A percentile compares a stretch with the other conserved stretches of the same genome.
Evolutionary conservation across 2,329 filamentous ascomycete species (phyloP).

Genomic region (Epichloe aotearoae): DNA sequence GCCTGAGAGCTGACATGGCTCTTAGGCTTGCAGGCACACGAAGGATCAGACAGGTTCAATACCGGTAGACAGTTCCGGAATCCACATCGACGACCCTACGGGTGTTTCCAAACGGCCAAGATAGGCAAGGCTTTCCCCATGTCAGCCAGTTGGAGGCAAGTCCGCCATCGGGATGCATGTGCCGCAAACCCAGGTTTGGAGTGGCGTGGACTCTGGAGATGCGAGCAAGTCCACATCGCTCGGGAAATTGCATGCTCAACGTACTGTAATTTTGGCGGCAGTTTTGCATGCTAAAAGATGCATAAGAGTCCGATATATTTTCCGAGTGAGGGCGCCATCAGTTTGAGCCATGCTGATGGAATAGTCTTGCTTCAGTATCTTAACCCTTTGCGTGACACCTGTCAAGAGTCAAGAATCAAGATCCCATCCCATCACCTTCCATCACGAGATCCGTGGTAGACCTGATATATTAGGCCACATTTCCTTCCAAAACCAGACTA

Average conservation of each 20-base stretch:
- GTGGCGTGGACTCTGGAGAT: neutral
- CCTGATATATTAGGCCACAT: constrained; percentile 1
- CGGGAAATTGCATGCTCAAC: neutral
- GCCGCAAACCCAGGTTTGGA: neutral
- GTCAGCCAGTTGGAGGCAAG: neutral
- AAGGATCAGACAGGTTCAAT: too few relatives aligned
- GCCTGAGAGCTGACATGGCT: too few relatives aligned
- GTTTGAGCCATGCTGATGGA: neutral
- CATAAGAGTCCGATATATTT: neutral
- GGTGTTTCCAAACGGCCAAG: neutral
- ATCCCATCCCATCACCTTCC: too few relatives aligned
- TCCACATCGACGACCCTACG: neutral
- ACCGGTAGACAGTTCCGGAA: neutral
- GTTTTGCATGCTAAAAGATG: neutral
- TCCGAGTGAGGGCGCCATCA: neutral
- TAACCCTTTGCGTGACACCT: neutral
- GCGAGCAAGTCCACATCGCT: neutral
- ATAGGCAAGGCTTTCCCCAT: neutral
- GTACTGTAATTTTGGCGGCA: neutral
- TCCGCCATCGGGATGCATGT: neutral
- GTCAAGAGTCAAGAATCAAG: too few relatives aligned
- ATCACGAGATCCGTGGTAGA: neutral
- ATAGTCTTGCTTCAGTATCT: neutral
- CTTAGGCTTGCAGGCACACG: too few relatives aligned
- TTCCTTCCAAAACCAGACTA: neutral